Evolutionary conservation across 345 rosid species (phyloP), one percentile per base, ranked within the genome.

Genomic region (Eucalyptus paniculata): DNA sequence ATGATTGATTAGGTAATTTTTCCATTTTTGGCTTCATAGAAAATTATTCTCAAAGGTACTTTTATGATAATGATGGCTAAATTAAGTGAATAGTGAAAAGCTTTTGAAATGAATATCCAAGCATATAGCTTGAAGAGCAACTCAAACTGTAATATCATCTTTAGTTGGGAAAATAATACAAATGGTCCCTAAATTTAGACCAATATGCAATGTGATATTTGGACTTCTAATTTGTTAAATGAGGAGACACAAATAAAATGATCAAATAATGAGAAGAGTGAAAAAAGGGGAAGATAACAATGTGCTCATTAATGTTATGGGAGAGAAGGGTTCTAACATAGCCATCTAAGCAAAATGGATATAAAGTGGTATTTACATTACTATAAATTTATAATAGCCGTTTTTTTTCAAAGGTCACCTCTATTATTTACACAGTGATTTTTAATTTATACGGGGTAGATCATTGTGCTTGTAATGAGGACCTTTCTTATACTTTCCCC

Each of bases 121-220:
- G 67, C 67, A 60, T 28, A 60, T 60, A 26, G 67, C 67, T 1
- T 12, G 17, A 60, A 28, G 32, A 12, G 32, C 67, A 60, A 60
- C 67, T 28, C 1, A 12, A 60, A 60, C 3, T 60, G 17, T 60
- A 26, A 13, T 60, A 60, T 53, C 26, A 53, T 53, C 11, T 53
- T 53, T 53, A 53, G 26, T 53, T 53, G 5, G 58, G 58, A 53
- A 53, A 53, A 53, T 53, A 8, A 53, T 2, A 53, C 58, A 53
- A 53, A 56, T 24, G 6, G 3, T 10, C 13, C 1, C 6, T 56
- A 5, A 56, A 56, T 56, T 56, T 56, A 0, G 62, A 11, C 30
- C 6, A 24, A 10, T 56, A 24, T 24, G 12, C 0, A 56, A 23
- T 9, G 62, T 56, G 62, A 1, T 56, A 0, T 24, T 9, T 56